phyloP scores from a whole-genome alignment of 257 asterid species.

The Primulina eburnea region DNA sequence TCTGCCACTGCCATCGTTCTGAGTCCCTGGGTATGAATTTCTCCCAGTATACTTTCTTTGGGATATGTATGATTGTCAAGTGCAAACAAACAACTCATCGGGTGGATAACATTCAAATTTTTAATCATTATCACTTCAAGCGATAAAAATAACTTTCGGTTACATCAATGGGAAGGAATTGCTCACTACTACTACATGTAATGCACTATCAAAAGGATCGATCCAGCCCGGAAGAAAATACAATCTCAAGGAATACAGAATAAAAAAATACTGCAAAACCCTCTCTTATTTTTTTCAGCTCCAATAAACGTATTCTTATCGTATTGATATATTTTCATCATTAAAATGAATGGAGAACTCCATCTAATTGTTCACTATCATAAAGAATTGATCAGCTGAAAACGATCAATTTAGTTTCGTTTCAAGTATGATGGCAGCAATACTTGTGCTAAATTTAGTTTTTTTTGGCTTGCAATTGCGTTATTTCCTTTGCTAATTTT shows the following conservation, averaged over 20 bases:
- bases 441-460: too few species aligned
- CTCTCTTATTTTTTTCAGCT: background rate
- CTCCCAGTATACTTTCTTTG: conserved; percentile 92
- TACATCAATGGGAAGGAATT: background rate
- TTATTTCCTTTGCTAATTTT: background rate
- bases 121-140: conserved; percentile 1
- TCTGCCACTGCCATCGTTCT: conserved; percentile 74
- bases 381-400: background rate
- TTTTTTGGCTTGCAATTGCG: background rate
- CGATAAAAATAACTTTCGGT: background rate
- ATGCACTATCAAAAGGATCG: too few species aligned
- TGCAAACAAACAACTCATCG: conserved; percentile 35
- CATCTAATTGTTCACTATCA: background rate
- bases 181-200: background rate
- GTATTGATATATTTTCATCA: background rate
- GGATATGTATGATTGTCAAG: conserved; percentile 89
- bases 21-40: conserved; percentile 55
- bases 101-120: conserved; percentile 2
- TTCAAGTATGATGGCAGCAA: background rate
- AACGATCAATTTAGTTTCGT: background rate
- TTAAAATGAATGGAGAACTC: background rate
- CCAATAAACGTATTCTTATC: background rate
- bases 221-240: too few species aligned
- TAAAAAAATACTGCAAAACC: too few species aligned
- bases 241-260: too few species aligned